A percentile compares a stretch with the other conserved stretches of the same genome.
phyloP scores from a whole-genome alignment of 1,284 basidiomycete genomes.

The Trametes polyzona region DNA sequence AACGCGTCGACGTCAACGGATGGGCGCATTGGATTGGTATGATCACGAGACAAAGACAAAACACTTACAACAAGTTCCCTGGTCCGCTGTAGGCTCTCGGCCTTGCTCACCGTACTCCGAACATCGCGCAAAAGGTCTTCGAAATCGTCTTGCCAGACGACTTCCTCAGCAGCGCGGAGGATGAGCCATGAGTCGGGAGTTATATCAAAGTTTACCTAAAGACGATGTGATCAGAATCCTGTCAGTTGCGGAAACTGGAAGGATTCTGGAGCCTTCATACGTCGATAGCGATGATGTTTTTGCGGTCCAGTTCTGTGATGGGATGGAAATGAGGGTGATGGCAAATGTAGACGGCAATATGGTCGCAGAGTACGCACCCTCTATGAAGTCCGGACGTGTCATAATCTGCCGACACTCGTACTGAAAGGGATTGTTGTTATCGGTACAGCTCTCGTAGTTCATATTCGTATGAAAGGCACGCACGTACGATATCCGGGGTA shows the following conservation, averaged over 20 bases:
- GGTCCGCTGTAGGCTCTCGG: constrained; percentile 74
- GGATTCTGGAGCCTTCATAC: constrained; percentile 43
- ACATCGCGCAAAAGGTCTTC: constrained; percentile 74
- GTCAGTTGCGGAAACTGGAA: background rate
- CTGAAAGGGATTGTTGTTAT: constrained; percentile 43
- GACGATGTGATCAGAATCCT: constrained; percentile 35
- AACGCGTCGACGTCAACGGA: too few species aligned
- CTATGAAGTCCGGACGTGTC: constrained; percentile 83
- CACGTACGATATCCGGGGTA: constrained; percentile 69
- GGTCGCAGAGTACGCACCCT: constrained; percentile 54
- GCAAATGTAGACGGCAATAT: too few species aligned
- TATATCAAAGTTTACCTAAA: constrained; percentile 77
- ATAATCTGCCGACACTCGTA: constrained; percentile 75
- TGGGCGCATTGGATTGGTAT: too few species aligned
- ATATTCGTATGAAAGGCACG: constrained; percentile 25
- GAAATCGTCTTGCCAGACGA: constrained; percentile 74
- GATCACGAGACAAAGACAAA: too few species aligned
- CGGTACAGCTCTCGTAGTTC: too few species aligned
- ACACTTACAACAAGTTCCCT: constrained; percentile 66
- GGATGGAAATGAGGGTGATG: background rate
- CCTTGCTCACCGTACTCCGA: constrained; percentile 73
- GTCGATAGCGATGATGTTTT: constrained; percentile 80
- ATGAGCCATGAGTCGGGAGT: constrained; percentile 80
- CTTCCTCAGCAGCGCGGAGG: constrained; percentile 68
- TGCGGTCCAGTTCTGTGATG: constrained; percentile 57